Evolutionary conservation across 75 land plant species (phyloP).

Genomic region (Gnetum montanum): DNA sequence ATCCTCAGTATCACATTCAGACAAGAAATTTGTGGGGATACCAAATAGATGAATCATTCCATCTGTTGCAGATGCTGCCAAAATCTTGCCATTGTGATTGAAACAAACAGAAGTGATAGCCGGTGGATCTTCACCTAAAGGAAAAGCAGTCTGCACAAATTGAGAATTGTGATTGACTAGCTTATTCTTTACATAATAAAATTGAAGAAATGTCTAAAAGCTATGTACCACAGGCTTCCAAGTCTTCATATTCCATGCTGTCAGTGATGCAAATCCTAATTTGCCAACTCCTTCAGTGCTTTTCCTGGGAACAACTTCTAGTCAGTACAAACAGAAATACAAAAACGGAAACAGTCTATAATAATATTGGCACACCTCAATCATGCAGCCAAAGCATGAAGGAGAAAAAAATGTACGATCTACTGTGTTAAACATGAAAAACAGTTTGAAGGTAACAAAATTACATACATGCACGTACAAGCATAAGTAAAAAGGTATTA

Average conservation of each 20-base stretch:
- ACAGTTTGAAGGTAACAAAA: too few relatives aligned
- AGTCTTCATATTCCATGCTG: constrained; percentile 96
- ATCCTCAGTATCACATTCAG: too few relatives aligned
- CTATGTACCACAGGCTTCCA: constrained; percentile 85
- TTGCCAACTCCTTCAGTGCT: constrained; percentile 26
- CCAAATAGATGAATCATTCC: constrained; percentile 99
- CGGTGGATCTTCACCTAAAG: constrained; percentile 96
- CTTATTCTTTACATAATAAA: neutral
- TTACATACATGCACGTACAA: too few relatives aligned
- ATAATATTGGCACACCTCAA: neutral
- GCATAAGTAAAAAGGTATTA: too few relatives aligned
- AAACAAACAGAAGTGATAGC: constrained; percentile 87
- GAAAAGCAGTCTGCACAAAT: constrained; percentile 82
- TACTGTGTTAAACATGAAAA: too few relatives aligned
- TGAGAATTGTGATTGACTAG: neutral
- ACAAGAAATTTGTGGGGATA: constrained; percentile 48
- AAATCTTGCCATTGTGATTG: constrained; percentile 92
- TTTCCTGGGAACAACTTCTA: constrained; percentile 24
- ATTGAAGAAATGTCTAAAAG: neutral
- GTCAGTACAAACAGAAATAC: constrained; percentile 1
- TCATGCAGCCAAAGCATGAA: too few relatives aligned
- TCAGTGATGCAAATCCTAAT: constrained; percentile 80
- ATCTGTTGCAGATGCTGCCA: constrained; percentile 92
- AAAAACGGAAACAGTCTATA: neutral
- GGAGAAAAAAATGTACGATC: too few relatives aligned